Evolutionary conservation across 208 protist genomes (phyloP).

Genomic region (Naegleria fowleri): DNA sequence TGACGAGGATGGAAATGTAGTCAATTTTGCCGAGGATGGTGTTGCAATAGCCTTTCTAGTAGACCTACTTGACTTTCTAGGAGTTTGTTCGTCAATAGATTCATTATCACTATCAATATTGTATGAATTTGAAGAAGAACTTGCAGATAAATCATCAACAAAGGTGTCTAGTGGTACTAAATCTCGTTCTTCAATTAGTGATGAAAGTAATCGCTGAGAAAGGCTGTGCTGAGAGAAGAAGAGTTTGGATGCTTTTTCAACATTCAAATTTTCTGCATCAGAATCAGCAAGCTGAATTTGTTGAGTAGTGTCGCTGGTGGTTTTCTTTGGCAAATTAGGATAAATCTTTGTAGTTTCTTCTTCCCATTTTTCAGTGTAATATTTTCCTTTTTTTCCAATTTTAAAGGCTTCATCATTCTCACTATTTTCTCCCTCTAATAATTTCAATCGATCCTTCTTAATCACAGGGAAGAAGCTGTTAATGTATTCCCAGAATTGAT

Average conservation of each 20-base stretch:
- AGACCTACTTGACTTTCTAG: neutral
- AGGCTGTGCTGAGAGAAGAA: neutral
- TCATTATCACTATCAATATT: neutral
- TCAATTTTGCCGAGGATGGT: neutral
- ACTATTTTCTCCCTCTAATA: neutral
- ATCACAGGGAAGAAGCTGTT: neutral
- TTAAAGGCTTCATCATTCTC: neutral
- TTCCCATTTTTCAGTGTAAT: constrained; percentile 15
- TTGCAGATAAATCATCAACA: neutral
- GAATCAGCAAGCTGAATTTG: neutral
- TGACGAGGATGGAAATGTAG: neutral
- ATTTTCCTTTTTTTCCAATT: neutral
- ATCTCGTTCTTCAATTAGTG: neutral
- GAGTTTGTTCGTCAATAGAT: neutral
- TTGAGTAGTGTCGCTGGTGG: neutral
- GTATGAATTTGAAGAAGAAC: neutral
- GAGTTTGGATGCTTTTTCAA: neutral
- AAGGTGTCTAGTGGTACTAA: neutral
- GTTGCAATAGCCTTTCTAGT: neutral
- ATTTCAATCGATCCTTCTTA: constrained; percentile 10
- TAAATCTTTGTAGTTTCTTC: neutral
- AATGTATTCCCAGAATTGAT: neutral
- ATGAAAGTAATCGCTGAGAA: neutral
- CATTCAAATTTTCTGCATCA: neutral
- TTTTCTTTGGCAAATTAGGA: neutral